A percentile compares a stretch with the other conserved stretches of the same genome.
Evolutionary conservation across 805 yeast species (phyloP).

Genomic region (Lipomyces yamanashiensis): DNA sequence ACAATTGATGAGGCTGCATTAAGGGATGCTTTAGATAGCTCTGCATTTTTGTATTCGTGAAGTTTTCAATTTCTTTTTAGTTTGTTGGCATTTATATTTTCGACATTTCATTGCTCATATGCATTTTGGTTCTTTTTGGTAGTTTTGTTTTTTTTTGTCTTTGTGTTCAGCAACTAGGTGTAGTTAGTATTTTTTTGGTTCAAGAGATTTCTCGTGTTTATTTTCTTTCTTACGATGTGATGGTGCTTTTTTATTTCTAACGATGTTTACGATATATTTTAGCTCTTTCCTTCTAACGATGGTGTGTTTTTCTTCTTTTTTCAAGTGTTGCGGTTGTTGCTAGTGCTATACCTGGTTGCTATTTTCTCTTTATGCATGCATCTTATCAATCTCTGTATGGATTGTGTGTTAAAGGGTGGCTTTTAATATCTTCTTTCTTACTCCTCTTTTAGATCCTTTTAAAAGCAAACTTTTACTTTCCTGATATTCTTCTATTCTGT

Average conservation of each 20-base stretch:
- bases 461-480: too few species aligned
- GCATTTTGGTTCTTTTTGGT: conserved; percentile 2
- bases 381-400: too few species aligned
- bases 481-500: too few species aligned
- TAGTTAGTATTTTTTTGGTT: not conserved
- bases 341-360: not conserved
- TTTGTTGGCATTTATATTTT: not conserved
- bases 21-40: conserved; percentile 19
- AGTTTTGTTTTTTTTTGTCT: not conserved
- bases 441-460: too few species aligned
- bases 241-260: not conserved
- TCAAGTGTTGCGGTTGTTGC: not conserved
- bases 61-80: not conserved
- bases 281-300: not conserved
- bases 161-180: not conserved
- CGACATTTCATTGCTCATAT: not conserved
- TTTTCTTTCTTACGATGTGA: not conserved
- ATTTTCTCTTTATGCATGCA: too few species aligned
- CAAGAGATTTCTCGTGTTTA: not conserved
- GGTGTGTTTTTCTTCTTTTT: not conserved
- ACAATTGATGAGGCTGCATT: conserved; percentile 1
- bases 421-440: too few species aligned
- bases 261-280: not conserved
- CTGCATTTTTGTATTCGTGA: conserved; percentile 2
- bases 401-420: too few species aligned